Evolutionary conservation across 495 filamentous ascomycete species (phyloP).

Genomic region (Tuber borchii): DNA sequence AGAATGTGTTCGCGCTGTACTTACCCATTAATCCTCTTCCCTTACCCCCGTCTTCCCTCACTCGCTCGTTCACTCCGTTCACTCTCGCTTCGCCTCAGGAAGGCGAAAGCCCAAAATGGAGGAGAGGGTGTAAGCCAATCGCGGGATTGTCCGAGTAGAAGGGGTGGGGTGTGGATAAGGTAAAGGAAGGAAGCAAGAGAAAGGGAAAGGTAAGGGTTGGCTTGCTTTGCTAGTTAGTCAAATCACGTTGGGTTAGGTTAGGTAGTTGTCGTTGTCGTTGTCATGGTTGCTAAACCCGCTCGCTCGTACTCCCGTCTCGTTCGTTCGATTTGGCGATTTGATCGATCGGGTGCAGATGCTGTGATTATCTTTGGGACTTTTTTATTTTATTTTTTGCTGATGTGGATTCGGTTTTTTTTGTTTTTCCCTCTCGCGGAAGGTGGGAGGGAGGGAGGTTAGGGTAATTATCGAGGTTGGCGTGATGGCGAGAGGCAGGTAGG

Average conservation of each 20-base stretch:
- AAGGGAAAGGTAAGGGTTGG: neutral
- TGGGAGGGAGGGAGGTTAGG: neutral
- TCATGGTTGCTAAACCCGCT: neutral
- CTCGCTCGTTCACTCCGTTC: neutral
- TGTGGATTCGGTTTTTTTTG: neutral
- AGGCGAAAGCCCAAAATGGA: neutral
- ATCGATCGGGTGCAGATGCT: conserved; percentile 34
- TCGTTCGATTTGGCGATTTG: conserved; percentile 33
- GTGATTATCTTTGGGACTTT: conserved; percentile 2
- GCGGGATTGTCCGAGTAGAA: neutral
- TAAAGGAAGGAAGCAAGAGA: neutral
- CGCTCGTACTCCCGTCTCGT: conserved; percentile 1
- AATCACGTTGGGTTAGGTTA: neutral
- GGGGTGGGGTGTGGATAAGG: neutral
- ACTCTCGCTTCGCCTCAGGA: neutral
- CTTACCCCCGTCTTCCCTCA: neutral
- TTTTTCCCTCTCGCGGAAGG: neutral
- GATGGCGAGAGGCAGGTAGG: neutral
- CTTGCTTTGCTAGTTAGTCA: conserved; percentile 3
- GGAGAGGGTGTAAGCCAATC: neutral
- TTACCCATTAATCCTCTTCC: neutral
- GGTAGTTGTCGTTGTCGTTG: neutral
- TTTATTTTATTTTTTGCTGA: conserved; percentile 1
- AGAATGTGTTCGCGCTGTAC: conserved; percentile 4
- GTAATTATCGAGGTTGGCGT: conserved; percentile 1